Base-by-base conservation (phyloP, 192 early-diverging fungal species). In the Rhizophagus clarus region DNA sequence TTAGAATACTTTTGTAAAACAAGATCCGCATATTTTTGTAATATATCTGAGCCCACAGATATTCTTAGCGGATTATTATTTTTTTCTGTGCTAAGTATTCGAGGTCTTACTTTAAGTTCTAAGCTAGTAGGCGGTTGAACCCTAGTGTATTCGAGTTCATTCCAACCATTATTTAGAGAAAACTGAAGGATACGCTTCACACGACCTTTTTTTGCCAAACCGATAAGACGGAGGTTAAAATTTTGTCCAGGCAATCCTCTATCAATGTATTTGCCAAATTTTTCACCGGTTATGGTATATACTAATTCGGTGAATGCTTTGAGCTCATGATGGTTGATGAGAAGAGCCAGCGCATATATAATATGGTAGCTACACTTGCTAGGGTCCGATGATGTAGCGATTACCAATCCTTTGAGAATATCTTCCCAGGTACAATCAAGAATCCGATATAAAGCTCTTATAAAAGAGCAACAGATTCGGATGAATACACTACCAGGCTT, bases 1-100 rank as follows among this genome's bases (percentile, higher is more conserved):
- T 74, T 34, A 74, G 49, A 74, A 74, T 74, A 60, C 49, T 74
- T 74, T 34, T 74, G 73, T 24, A 74, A 74, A 74, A 74, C 73
- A 26, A 74, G 47, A 31, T 74, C 31, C 20, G 49, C 49, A 29
- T 29, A 74, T 74, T 74, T 74, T 74, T 74, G 22, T n/a, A n/a
- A n/a, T n/a, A n/a, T n/a, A n/a, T n/a, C n/a, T n/a, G n/a, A n/a
- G n/a, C n/a, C n/a, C n/a, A n/a, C n/a, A n/a, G n/a, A n/a, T n/a
- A n/a, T n/a, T n/a, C n/a, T n/a, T n/a, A n/a, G n/a, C n/a, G n/a
- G n/a, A n/a, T n/a, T n/a, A n/a, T n/a, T n/a, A n/a, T n/a, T n/a
- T n/a, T n/a, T n/a, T n/a, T n/a, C n/a, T 74, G 28, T n/a, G 22
- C 73, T 74, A 74, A 74, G 73, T 60, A 74, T 26, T 32, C 60